Percentiles rank a stretch among this genome's conserved stretches.
phyloP scores from a whole-genome alignment of 1,284 basidiomycete genomes.

The Vanrija sp. region DNA sequence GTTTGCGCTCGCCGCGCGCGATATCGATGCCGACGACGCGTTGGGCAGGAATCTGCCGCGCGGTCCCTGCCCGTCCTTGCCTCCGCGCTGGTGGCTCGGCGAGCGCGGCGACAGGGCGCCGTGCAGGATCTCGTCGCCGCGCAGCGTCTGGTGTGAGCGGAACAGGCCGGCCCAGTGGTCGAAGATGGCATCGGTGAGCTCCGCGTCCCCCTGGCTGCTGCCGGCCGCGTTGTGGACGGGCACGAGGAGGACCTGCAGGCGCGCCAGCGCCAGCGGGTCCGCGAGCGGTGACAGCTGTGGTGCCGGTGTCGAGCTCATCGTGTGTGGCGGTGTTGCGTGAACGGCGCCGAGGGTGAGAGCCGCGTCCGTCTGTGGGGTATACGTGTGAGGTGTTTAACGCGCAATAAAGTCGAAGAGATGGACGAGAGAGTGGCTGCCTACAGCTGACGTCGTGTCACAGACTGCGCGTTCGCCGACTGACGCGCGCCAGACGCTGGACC shows the following conservation, averaged over 20 bases:
- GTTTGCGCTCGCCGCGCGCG: constrained; percentile 30
- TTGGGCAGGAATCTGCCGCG: constrained; percentile 33
- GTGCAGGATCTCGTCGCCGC: constrained; percentile 37
- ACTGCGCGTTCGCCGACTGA: no score
- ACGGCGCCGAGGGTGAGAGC: background rate
- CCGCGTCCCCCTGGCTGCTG: background rate
- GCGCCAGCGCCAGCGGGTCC: constrained; percentile 44
- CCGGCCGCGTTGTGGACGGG: constrained; percentile 32
- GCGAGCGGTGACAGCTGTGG: constrained; percentile 27
- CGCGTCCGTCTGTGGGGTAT: background rate
- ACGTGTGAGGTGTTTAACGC: background rate
- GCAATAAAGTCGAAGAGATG: no score
- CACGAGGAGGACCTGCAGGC: constrained; percentile 45
- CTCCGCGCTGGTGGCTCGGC: background rate
- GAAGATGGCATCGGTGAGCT: constrained; percentile 20
- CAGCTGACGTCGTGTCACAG: no score
- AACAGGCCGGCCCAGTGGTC: constrained; percentile 31
- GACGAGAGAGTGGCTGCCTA: no score
- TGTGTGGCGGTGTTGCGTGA: constrained; percentile 8
- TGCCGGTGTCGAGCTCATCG: constrained; percentile 6
- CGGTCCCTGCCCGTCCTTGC: constrained; percentile 3
- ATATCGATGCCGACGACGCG: constrained; percentile 21
- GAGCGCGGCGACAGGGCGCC: constrained; percentile 17
- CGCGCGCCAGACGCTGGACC: no score
- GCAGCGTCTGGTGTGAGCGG: constrained; percentile 31